Evolutionary conservation across 2,329 filamentous ascomycete genomes (phyloP).

Genomic region (Verticillium tricorpus): DNA sequence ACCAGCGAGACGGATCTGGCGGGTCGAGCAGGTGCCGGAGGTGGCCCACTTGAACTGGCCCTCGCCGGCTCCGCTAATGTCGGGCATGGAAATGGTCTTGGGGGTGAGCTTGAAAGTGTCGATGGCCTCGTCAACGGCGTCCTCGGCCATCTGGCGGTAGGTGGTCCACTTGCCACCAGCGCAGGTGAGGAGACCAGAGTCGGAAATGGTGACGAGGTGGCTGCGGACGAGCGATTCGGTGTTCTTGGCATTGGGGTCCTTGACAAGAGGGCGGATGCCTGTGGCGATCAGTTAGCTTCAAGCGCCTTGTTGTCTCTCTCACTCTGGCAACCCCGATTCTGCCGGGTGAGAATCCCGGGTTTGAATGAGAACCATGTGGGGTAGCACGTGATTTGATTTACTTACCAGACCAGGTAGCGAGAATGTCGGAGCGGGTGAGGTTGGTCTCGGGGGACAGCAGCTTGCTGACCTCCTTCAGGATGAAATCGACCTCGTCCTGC

Average conservation of each 20-base stretch:
- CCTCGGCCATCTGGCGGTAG: constrained; percentile 84
- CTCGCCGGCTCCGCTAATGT: constrained; percentile 56
- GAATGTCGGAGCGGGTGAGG: constrained; percentile 68
- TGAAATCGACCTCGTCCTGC: constrained; percentile 77
- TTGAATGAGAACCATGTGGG: not conserved
- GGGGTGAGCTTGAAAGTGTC: constrained; percentile 58
- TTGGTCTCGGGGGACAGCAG: constrained; percentile 73
- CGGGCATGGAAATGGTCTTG: constrained; percentile 47
- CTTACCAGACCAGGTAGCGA: constrained; percentile 75
- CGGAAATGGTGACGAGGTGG: constrained; percentile 71
- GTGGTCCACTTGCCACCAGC: constrained; percentile 87
- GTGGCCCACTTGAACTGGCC: constrained; percentile 32
- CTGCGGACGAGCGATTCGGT: constrained; percentile 80
- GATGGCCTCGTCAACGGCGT: constrained; percentile 77
- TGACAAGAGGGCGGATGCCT: constrained; percentile 71
- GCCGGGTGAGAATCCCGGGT: not conserved
- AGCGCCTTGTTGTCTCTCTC: not conserved
- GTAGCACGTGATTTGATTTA: constrained; percentile 1
- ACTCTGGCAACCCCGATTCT: not conserved
- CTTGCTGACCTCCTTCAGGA: constrained; percentile 71
- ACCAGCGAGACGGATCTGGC: constrained; percentile 67
- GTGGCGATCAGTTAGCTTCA: not conserved
- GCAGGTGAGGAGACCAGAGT: constrained; percentile 72
- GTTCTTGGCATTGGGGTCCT: constrained; percentile 75
- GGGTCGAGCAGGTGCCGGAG: constrained; percentile 70